Conservation (phyloP, 345 rosid genomes). For the Melaleuca alternifolia region DNA sequence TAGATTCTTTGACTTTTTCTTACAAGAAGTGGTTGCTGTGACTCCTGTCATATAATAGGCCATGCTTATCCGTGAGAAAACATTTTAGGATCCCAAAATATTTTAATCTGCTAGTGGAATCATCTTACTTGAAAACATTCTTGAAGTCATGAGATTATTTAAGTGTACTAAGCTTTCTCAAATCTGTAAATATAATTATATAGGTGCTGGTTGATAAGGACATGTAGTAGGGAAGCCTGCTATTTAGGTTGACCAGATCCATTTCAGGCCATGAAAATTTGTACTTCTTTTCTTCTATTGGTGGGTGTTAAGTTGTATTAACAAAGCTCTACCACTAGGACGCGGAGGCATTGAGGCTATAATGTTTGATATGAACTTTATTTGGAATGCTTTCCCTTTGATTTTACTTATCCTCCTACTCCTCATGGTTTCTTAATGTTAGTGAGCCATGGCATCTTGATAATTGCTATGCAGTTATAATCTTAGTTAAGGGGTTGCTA, state of each 20-base stretch:
- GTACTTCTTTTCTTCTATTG: not conserved
- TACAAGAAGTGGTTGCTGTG: not conserved
- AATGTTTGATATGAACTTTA: not conserved
- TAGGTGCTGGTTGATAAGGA: not conserved
- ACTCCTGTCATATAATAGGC: not conserved
- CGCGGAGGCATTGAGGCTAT: not conserved
- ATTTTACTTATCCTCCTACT: not conserved
- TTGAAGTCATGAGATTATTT: not conserved
- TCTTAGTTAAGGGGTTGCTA: not conserved
- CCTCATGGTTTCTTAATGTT: not conserved
- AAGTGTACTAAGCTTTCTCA: not conserved
- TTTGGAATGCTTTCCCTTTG: not conserved
- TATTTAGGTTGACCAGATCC: not conserved
- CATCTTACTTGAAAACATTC: not conserved
- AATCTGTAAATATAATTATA: not conserved
- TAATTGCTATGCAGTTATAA: not conserved
- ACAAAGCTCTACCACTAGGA: not conserved
- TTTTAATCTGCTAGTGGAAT: not conserved
- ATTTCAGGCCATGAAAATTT: not conserved
- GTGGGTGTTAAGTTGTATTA: not conserved
- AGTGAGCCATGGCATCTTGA: not conserved
- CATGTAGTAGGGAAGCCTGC: not conserved
- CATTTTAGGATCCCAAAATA: not conserved
- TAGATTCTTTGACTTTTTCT: not conserved
- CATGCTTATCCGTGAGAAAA: not conserved